These are phyloP conservation scores for Citrus medica DNA, from an alignment of 345 rosid species.

Conservation along the genomic window DNA sequence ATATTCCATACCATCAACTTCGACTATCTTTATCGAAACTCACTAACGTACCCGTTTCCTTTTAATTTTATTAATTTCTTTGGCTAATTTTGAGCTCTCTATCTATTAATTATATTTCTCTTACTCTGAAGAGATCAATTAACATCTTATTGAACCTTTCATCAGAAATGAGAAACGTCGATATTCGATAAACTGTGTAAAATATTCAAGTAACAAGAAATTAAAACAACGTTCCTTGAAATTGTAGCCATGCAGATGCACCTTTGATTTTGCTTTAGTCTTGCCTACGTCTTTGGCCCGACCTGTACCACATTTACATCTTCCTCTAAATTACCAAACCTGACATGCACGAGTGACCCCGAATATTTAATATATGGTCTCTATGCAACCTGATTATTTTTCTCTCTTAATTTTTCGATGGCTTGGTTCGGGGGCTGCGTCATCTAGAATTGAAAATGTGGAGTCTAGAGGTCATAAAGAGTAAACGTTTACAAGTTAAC, in stretches of 20 bases:
- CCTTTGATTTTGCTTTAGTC: slow-evolving; percentile 36
- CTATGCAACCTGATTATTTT: neutral
- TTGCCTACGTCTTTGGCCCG: slow-evolving; percentile 7
- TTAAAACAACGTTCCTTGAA: slow-evolving; percentile 39
- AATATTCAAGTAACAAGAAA: neutral
- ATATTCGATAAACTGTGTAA: neutral
- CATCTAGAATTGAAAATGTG: no score
- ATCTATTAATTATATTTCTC: neutral
- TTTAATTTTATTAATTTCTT: neutral
- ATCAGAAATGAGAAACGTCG: neutral
- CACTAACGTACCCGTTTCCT: slow-evolving; percentile 14
- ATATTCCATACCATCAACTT: slow-evolving; percentile 47
- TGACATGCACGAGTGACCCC: slow-evolving; percentile 44
- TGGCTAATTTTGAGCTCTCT: neutral
- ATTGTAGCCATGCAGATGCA: slow-evolving; percentile 49
- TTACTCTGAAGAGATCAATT: neutral
- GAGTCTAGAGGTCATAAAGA: no score
- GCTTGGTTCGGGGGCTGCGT: no score
- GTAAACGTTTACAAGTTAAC: no score
- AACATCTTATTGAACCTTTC: neutral
- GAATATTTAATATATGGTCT: neutral
- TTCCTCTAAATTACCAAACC: slow-evolving; percentile 22
- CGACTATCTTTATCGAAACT: slow-evolving; percentile 40
- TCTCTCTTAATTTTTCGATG: neutral
- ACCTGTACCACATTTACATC: neutral